Evolutionary conservation across 352 stramenopile genomes (phyloP).

Genomic region (Phytopythium aichiense): DNA sequence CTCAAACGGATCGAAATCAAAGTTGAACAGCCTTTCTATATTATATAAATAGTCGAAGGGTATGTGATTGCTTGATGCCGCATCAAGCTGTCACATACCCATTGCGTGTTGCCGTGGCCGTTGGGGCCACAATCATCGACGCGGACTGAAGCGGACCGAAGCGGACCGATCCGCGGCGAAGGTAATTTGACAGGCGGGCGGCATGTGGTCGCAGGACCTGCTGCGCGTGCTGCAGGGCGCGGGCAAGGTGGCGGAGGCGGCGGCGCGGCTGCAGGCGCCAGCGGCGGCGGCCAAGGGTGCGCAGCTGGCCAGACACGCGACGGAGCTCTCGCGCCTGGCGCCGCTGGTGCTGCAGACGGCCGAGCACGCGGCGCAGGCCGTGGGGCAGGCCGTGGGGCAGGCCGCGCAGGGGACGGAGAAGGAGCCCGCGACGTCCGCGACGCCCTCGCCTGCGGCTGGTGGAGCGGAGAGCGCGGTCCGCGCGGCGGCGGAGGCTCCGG

Average conservation of each 20-base stretch:
- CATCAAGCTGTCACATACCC: too few relatives aligned
- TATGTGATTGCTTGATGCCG: too few relatives aligned
- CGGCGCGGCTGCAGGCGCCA: conserved; percentile 32
- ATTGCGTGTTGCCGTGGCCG: too few relatives aligned
- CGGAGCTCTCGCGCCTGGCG: conserved; percentile 40
- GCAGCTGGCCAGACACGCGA: conserved; percentile 36
- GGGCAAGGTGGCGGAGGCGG: conserved; percentile 56
- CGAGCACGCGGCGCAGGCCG: conserved; percentile 7
- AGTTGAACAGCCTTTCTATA: too few relatives aligned
- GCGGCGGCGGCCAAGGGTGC: conserved; percentile 20
- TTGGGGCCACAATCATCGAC: too few relatives aligned
- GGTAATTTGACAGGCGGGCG: neutral
- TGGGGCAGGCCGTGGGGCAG: neutral
- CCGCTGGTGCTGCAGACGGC: conserved; percentile 37
- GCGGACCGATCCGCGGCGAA: too few relatives aligned
- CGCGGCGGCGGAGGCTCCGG: neutral
- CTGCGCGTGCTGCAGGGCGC: conserved; percentile 64
- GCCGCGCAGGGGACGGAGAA: neutral
- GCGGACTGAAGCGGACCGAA: too few relatives aligned
- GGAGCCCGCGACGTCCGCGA: neutral
- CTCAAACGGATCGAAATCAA: too few relatives aligned
- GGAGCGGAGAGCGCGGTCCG: conserved; percentile 3
- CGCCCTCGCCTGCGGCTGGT: neutral
- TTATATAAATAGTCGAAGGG: too few relatives aligned
- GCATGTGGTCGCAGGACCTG: conserved; percentile 73